phyloP scores from a whole-genome alignment of 2,329 filamentous ascomycete species.

The Scedosporium dehoogii region DNA sequence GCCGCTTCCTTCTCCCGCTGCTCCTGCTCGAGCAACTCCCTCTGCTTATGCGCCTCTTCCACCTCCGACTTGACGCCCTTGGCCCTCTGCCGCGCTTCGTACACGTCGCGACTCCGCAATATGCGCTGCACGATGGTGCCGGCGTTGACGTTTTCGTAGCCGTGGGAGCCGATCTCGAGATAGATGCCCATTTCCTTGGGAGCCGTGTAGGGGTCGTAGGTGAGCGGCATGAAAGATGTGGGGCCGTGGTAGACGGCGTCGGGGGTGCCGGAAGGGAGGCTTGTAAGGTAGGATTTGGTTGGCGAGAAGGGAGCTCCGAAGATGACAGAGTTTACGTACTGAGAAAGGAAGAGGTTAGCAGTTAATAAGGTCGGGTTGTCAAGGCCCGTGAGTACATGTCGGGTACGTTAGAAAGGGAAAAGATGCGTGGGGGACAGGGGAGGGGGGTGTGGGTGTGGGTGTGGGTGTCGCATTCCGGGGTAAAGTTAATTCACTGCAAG shows the following conservation, averaged over 20 bases:
- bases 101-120: constrained; percentile 73
- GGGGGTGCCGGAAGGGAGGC: constrained; percentile 64
- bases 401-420: not conserved
- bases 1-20: constrained; percentile 38
- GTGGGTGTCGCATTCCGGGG: not conserved
- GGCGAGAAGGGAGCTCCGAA: constrained; percentile 88
- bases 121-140: constrained; percentile 88
- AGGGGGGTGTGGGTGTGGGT: too few species aligned
- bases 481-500: not conserved
- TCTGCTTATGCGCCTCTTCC: constrained; percentile 55
- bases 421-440: not conserved
- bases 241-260: constrained; percentile 91
- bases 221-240: constrained; percentile 76
- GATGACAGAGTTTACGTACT: constrained; percentile 81
- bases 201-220: constrained; percentile 70
- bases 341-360: constrained; percentile 12
- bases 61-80: constrained; percentile 80
- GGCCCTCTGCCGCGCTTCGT: constrained; percentile 81
- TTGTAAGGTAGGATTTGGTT: constrained; percentile 64
- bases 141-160: constrained; percentile 81
- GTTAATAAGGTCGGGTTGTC: not conserved
- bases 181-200: constrained; percentile 81
- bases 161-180: constrained; percentile 63
- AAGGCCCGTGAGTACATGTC: constrained; percentile 1
- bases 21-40: constrained; percentile 53